A percentile compares a stretch with the other conserved stretches of the same genome.
Evolutionary conservation across 148 eudicot genomes (phyloP).

Genomic region (Chenopodium formosanum): DNA sequence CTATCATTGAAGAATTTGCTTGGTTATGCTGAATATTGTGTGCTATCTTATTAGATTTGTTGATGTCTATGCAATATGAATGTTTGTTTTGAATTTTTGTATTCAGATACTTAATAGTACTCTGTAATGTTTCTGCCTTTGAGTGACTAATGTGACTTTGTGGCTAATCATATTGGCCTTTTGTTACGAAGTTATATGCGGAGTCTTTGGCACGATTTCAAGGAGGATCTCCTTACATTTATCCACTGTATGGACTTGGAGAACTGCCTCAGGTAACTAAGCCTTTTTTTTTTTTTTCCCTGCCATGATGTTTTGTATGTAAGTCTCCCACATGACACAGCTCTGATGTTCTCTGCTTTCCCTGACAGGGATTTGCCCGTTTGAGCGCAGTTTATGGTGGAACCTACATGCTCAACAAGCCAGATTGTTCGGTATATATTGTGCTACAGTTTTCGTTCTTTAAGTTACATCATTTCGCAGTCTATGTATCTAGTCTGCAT

Average conservation of each 20-base stretch:
- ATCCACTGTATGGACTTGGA: constrained; percentile 93
- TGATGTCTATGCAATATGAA: background rate
- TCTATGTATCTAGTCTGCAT: no score
- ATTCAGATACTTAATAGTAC: no score
- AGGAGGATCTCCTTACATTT: constrained; percentile 93
- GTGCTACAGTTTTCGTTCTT: background rate
- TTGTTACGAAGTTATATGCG: constrained; percentile 57
- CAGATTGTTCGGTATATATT: constrained; percentile 53
- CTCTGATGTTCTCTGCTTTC: background rate
- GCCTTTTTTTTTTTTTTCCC: background rate
- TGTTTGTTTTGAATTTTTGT: background rate
- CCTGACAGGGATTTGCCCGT: constrained; percentile 71
- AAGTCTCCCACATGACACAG: background rate
- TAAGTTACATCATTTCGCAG: background rate
- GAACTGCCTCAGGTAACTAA: constrained; percentile 69
- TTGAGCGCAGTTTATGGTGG: constrained; percentile 92
- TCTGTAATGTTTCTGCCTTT: background rate
- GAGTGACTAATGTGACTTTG: background rate
- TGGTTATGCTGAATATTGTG: background rate
- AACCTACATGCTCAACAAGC: constrained; percentile 87
- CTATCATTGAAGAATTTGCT: background rate
- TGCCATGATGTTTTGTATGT: background rate
- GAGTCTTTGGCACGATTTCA: constrained; percentile 86
- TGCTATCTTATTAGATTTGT: background rate
- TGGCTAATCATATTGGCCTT: constrained; percentile 13